Evolutionary conservation across 2,329 filamentous ascomycete species (phyloP).

Genomic region (Aureobasidium zeae): DNA sequence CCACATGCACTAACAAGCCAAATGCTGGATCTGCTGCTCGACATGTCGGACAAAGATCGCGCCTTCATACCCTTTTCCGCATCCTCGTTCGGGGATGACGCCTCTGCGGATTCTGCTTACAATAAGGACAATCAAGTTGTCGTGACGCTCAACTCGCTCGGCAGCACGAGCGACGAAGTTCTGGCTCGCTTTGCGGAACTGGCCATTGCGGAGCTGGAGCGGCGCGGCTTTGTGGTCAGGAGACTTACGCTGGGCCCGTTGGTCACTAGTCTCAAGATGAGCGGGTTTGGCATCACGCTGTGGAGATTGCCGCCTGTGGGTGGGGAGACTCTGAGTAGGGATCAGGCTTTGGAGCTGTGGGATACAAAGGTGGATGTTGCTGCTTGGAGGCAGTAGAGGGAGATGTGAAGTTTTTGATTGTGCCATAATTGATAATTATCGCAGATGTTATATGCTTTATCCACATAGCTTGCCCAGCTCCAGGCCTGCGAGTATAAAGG

Average conservation of each 20-base stretch:
- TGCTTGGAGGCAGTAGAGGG: constrained; percentile 30
- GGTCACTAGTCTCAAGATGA: constrained; percentile 32
- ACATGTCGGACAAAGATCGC: constrained; percentile 27
- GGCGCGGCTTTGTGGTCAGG: constrained; percentile 27
- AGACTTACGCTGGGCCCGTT: constrained; percentile 28
- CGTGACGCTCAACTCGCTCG: constrained; percentile 29
- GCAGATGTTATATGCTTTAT: too few species aligned
- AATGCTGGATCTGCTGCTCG: constrained; percentile 30
- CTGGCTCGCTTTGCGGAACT: constrained; percentile 30
- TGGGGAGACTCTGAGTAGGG: constrained; percentile 23
- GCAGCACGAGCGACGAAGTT: constrained; percentile 30
- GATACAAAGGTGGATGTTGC: constrained; percentile 29
- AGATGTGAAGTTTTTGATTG: too few species aligned
- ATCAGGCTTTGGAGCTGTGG: constrained; percentile 28
- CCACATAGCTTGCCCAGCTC: not conserved
- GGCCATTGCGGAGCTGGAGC: constrained; percentile 24
- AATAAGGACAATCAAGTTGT: constrained; percentile 27
- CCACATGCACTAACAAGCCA: constrained; percentile 27
- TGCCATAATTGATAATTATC: too few species aligned
- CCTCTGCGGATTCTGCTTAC: constrained; percentile 10
- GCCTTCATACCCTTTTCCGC: constrained; percentile 30
- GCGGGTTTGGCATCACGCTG: constrained; percentile 31
- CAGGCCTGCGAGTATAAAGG: not conserved
- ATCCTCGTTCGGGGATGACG: constrained; percentile 21
- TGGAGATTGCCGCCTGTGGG: constrained; percentile 28